Evolutionary conservation across 768 basidiomycete genomes (phyloP).

Genomic region (Hysterangium stoloniferum): DNA sequence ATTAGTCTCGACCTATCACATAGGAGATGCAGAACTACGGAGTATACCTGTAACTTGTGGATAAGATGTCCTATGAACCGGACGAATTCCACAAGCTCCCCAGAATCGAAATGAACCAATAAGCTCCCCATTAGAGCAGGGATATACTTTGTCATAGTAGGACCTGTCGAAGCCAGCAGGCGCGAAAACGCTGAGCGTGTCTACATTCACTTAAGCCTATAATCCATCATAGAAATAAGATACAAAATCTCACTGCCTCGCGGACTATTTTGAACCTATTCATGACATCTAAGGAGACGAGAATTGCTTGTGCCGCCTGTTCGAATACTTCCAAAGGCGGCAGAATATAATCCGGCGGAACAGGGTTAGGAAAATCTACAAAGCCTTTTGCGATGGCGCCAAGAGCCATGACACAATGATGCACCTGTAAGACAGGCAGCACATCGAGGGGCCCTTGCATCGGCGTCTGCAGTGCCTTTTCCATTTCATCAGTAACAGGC

Average conservation of each 20-base stretch:
- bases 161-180: constrained; percentile 83
- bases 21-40: neutral
- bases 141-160: constrained; percentile 78
- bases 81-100: constrained; percentile 92
- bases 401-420: constrained; percentile 90
- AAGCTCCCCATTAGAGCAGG: constrained; percentile 85
- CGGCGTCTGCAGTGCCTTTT: constrained; percentile 38
- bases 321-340: constrained; percentile 76
- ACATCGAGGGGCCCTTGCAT: constrained; percentile 54
- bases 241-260: constrained; percentile 76
- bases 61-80: constrained; percentile 88
- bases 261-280: constrained; percentile 80
- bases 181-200: constrained; percentile 90
- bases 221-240: neutral
- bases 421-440: constrained; percentile 75
- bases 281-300: constrained; percentile 84
- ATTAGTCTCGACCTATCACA: neutral
- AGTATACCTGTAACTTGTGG: constrained; percentile 77
- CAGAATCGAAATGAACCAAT: constrained; percentile 85
- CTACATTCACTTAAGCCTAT: constrained; percentile 32
- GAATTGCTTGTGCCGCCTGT: constrained; percentile 77
- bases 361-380: constrained; percentile 75
- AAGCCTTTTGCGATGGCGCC: constrained; percentile 96
- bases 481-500: constrained; percentile 62
- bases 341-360: constrained; percentile 56